Percentiles rank a stretch among this genome's conserved stretches.
phyloP scores from a whole-genome alignment of 257 asterid species.

The Ophiorrhiza pumila region DNA sequence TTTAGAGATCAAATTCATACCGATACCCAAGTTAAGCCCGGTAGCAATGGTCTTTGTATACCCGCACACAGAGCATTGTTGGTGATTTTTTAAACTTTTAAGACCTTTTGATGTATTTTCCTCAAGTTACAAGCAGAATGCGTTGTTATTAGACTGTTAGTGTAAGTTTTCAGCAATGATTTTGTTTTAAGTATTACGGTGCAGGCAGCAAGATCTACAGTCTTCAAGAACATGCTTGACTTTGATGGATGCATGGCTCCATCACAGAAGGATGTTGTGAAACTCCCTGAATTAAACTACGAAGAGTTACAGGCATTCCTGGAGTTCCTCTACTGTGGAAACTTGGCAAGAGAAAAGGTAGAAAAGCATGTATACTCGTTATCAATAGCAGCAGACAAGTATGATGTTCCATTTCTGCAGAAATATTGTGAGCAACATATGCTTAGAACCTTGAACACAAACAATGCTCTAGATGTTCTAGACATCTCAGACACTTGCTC shows the following conservation, averaged over 20 bases:
- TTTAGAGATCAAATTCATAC: slow-evolving; percentile 66
- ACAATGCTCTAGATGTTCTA: slow-evolving; percentile 63
- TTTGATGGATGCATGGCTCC: slow-evolving; percentile 80
- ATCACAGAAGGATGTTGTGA: slow-evolving; percentile 47
- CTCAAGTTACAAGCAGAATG: not conserved
- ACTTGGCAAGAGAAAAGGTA: slow-evolving; percentile 48
- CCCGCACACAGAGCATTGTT: slow-evolving; percentile 78
- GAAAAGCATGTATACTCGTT: slow-evolving; percentile 68
- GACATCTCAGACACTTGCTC: slow-evolving; percentile 82
- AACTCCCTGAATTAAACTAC: slow-evolving; percentile 53
- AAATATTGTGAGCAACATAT: slow-evolving; percentile 66
- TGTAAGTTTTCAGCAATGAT: not conserved
- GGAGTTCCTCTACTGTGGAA: slow-evolving; percentile 68
- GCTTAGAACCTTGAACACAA: slow-evolving; percentile 39
- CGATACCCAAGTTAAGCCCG: slow-evolving; percentile 66
- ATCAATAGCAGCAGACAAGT: slow-evolving; percentile 86
- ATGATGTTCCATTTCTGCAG: slow-evolving; percentile 66
- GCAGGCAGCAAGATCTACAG: slow-evolving; percentile 68
- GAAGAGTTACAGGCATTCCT: slow-evolving; percentile 58
- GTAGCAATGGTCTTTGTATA: slow-evolving; percentile 55
- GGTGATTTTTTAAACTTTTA: slow-evolving; percentile 27
- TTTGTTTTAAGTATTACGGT: not conserved
- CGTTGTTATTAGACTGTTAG: too few relatives aligned
- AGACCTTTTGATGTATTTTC: not conserved
- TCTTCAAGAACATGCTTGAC: slow-evolving; percentile 68